These are phyloP conservation scores for Irpex sp. DNA, from an alignment of 1,284 basidiomycete species.

Conservation along the genomic window DNA sequence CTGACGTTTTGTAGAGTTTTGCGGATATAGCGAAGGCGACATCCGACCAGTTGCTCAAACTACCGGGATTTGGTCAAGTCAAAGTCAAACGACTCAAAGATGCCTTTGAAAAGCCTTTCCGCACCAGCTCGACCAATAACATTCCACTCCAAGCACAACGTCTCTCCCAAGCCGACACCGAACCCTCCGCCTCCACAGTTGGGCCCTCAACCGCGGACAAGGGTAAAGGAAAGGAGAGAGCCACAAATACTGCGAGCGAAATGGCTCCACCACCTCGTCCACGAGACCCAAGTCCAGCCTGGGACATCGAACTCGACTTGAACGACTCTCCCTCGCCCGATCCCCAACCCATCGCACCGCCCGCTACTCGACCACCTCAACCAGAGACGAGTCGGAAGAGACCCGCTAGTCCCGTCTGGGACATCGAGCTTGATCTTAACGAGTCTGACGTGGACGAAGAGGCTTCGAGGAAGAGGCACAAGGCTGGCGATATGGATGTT, in stretches of 20 bases:
- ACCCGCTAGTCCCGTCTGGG: constrained; percentile 47
- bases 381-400: constrained; percentile 18
- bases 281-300: constrained; percentile 27
- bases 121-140: constrained; percentile 43
- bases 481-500: background rate
- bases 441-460: constrained; percentile 23
- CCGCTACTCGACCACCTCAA: constrained; percentile 12
- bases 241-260: background rate
- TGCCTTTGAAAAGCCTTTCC: constrained; percentile 73
- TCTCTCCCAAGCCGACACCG: background rate
- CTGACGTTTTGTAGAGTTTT: constrained; percentile 58
- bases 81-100: constrained; percentile 85
- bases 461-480: constrained; percentile 2
- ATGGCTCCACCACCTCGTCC: background rate
- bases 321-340: constrained; percentile 19
- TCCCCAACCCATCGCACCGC: too few species aligned
- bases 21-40: constrained; percentile 71
- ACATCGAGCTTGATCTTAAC: constrained; percentile 51
- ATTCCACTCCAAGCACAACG: constrained; percentile 26
- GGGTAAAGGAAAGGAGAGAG: constrained; percentile 11
- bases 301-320: constrained; percentile 36
- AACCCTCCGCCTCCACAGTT: background rate
- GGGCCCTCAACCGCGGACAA: background rate
- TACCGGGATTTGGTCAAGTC: constrained; percentile 92
- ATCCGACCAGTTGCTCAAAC: constrained; percentile 69